phyloP scores from a whole-genome alignment of 257 asterid species.

The Penstemon newberryi region DNA sequence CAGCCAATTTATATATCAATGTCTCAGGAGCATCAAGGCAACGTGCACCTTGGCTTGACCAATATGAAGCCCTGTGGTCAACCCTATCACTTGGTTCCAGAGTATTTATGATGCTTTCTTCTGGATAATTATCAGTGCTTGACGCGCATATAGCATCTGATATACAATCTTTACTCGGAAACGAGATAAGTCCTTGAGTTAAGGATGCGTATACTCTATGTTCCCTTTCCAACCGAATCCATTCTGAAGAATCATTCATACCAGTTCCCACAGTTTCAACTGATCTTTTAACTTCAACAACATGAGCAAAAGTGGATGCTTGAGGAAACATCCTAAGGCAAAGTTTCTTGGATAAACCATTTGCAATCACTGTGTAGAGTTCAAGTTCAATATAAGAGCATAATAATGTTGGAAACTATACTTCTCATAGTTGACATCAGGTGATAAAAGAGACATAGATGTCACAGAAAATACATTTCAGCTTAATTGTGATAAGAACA shows the following conservation, averaged over 20 bases:
- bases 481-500: background rate
- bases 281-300: constrained; percentile 35
- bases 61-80: constrained; percentile 65
- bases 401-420: background rate
- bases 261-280: constrained; percentile 33
- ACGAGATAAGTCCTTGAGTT: constrained; percentile 41
- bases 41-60: constrained; percentile 78
- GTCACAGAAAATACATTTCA: background rate
- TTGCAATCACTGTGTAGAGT: constrained; percentile 59
- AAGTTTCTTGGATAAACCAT: constrained; percentile 60
- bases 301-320: constrained; percentile 36
- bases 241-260: constrained; percentile 31
- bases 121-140: constrained; percentile 75
- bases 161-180: constrained; percentile 45
- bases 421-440: background rate
- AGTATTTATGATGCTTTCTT: constrained; percentile 73
- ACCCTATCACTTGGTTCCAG: constrained; percentile 50
- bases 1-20: constrained; percentile 53
- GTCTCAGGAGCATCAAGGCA: constrained; percentile 60
- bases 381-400: constrained; percentile 2
- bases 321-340: constrained; percentile 64
- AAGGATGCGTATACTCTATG: constrained; percentile 61
- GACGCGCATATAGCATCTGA: constrained; percentile 69
- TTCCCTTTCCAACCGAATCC: constrained; percentile 45
- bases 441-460: background rate